Evolutionary conservation across 2,329 filamentous ascomycete species (phyloP), one percentile per base, ranked within the genome.

Genomic region (Aspergillus tamarii): DNA sequence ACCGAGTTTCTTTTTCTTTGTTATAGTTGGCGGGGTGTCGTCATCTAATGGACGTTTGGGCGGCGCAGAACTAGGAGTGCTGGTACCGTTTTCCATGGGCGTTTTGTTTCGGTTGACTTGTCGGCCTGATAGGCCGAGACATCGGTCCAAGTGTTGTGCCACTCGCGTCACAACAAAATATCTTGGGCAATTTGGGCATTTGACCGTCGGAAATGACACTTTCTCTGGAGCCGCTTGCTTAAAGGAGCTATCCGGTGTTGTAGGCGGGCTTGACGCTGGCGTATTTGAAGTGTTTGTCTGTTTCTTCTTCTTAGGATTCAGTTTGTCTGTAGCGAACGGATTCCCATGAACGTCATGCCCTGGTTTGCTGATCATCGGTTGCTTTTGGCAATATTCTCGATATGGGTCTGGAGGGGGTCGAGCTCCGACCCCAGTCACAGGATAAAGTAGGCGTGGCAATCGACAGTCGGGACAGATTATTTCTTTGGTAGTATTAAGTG

Each of bases 291-390:
- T 67, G 62, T 70, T 63, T 61, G 72, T 61, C 46, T 77, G 74
- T 50, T 81, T 82, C 26, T 76, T 70, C 36, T 77, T 78, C 70
- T 80, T 84, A 1, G 85, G 84, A 61, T 81, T 86, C 11, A 81
- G 69, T 62, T 78, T 82, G 12, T 74, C 53, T 0, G 72, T 79
- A 7, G 78, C 77, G 61, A 80, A 81, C 21, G 75, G 74, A 60
- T 80, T 88, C 65, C 86, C 87, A 71, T 89, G 88, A 59, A 89
- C 86, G 70, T 89, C 87, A 72, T 88, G 84, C 43, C 86, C 86
- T 16, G 84, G 81, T 64, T 83, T 77, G 62, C 82, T 82, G 53
- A 87, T 84, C 79, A 86, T 84, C 5, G 87, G 87, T 63, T 85
- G 84, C 56, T 84, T 82, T 71, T 84, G 84, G 76, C 87, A 89